Evolutionary conservation across 139 green algal genomes (phyloP).

Genomic region (Coelastrella sp.): DNA sequence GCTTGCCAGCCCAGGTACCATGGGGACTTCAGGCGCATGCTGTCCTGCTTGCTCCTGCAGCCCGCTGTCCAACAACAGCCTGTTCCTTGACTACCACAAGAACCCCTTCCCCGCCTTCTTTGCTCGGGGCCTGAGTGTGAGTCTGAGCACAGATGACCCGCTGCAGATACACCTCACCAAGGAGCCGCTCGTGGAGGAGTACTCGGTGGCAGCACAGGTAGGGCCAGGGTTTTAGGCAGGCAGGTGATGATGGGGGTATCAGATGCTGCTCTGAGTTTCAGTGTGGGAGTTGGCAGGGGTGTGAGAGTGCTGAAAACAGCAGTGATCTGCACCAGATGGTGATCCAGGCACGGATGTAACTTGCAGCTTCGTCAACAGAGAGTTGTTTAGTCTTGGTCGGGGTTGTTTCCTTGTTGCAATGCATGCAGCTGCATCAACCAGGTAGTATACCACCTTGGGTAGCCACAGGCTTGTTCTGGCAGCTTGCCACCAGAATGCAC

Average conservation of each 20-base stretch:
- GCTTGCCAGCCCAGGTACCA: no score
- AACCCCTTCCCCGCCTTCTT: conserved; percentile 99
- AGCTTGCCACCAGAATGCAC: not conserved
- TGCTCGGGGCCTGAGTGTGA: conserved; percentile 90
- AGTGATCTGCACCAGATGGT: no score
- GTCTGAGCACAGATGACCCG: conserved; percentile 88
- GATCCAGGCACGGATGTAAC: no score
- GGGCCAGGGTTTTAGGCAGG: not conserved
- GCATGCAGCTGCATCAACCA: no score
- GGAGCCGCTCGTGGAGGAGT: conserved; percentile 97
- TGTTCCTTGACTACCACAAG: conserved; percentile 99
- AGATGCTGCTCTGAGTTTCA: not conserved
- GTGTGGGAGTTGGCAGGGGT: no score
- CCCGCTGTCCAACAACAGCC: conserved; percentile 98
- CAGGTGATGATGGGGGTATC: not conserved
- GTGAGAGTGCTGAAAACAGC: no score
- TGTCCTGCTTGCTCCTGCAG: conserved; percentile 10
- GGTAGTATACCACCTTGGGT: no score
- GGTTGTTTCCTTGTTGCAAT: not conserved
- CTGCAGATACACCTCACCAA: conserved; percentile 95
- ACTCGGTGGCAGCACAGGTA: conserved; percentile 91
- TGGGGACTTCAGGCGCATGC: not conserved
- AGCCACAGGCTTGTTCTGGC: no score
- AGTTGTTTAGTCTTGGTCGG: no score
- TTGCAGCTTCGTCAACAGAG: no score